Base-by-base conservation (phyloP, 345 rosid species). In the Populus deltoides region DNA sequence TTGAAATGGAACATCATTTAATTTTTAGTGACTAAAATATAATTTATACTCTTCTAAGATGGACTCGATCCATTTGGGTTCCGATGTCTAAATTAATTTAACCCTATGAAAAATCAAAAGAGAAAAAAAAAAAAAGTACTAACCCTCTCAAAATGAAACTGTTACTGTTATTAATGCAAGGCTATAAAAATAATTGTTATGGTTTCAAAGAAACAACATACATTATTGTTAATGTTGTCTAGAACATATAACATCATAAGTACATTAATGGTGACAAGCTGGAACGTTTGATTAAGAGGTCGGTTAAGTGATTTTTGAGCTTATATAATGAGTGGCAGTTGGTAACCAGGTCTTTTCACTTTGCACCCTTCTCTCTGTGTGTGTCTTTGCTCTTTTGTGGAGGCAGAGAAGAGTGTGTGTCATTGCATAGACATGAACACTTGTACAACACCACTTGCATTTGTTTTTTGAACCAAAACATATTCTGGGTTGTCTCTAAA, bases 331-430 rank as follows among this genome's bases (percentile, higher is more conserved):
- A 65, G 78, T 77, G 65, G 73, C 75, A 57, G 81, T 74, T 73
- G 79, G 66, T 47, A 72, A 27, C 74, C 57, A 72, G 29, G 85
- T 75, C 77, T 45, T 18, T 74, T 75, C 35, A 6, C 70, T n/a
- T 2, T 36, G 57, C 75, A 53, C 62, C 62, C 63, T 78, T 66
- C 71, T 73, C 75, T 57, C 47, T 33, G 27, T 63, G 55, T 38
- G 17, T 39, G 25, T 55, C 73, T 31, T 33, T 25, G 49, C 49
- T 66, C 65, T 24, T 24, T 27, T 39, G n/a, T 18, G 20, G 74
- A 69, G 61, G 59, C 31, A 22, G 68, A 39, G 74, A 55, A 55
- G 1, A 18, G n/a, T 53, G 24, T 55, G 62, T 24, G 29, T 59
- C 65, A 24, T 59, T n/a, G 65, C 65, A 59, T 59, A 59, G 10